Conservation (phyloP, 805 yeast genomes). For the Yamadazyma insecticola region DNA sequence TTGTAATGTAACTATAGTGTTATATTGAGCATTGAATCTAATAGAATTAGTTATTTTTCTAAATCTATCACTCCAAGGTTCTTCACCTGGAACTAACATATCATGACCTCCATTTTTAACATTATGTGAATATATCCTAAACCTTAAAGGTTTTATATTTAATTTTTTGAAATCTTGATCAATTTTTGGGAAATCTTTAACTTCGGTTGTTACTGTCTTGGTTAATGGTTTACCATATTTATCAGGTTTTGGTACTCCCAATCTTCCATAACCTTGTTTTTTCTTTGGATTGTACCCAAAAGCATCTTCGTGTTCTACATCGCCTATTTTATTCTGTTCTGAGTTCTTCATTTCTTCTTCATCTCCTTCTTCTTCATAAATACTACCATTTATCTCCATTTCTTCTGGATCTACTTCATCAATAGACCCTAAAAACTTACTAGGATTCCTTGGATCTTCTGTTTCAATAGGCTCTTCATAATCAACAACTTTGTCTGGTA, state of each 20-base stretch:
- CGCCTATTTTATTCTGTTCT: constrained; percentile 8
- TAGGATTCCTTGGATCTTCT: constrained; percentile 16
- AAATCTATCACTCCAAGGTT: constrained; percentile 19
- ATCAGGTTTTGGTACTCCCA: constrained; percentile 8
- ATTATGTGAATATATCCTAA: constrained; percentile 34
- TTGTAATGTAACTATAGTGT: constrained; percentile 36
- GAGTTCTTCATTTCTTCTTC: constrained; percentile 9
- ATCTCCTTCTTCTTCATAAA: constrained; percentile 12
- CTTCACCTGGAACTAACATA: constrained; percentile 20
- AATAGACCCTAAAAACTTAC: constrained; percentile 19
- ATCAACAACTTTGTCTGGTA: background rate
- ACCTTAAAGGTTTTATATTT: constrained; percentile 12
- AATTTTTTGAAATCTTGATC: constrained; percentile 10
- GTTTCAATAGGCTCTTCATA: background rate
- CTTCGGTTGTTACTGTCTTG: constrained; percentile 5
- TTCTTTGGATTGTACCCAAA: constrained; percentile 6
- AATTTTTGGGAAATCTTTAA: constrained; percentile 9
- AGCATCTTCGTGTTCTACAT: constrained; percentile 10
- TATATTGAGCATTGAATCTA: constrained; percentile 19
- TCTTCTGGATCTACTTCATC: constrained; percentile 15
- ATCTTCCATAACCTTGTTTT: constrained; percentile 6
- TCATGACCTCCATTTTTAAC: constrained; percentile 26
- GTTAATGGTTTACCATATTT: constrained; percentile 3
- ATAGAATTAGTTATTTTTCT: constrained; percentile 17
- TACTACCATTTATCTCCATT: constrained; percentile 11